These are phyloP conservation scores for Hypoxylon fragiforme DNA, from an alignment of 495 filamentous ascomycete genomes.

Conservation along the genomic window DNA sequence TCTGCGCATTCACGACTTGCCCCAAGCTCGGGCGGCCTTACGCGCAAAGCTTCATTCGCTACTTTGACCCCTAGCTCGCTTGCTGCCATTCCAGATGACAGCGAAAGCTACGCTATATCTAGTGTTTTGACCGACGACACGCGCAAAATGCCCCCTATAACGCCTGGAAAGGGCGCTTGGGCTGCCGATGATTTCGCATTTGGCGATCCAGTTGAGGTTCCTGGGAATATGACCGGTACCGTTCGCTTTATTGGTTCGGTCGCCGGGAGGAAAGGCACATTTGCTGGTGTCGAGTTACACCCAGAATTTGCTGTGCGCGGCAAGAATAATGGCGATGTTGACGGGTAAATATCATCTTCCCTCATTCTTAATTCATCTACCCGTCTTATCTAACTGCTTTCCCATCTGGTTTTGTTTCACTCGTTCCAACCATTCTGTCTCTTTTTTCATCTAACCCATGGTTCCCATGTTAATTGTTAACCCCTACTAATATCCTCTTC, in stretches of 20 bases:
- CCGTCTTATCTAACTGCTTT: constrained; percentile 24
- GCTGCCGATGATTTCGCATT: constrained; percentile 59
- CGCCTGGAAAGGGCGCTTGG: constrained; percentile 36
- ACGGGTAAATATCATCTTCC: constrained; percentile 65
- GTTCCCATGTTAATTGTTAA: too few relatives aligned
- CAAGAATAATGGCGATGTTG: constrained; percentile 96
- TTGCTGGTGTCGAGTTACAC: constrained; percentile 93
- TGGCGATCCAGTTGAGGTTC: constrained; percentile 91
- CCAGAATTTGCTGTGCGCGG: constrained; percentile 77
- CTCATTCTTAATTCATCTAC: constrained; percentile 18
- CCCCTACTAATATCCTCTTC: too few relatives aligned
- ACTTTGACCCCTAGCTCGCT: constrained; percentile 64
- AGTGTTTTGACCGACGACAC: constrained; percentile 51
- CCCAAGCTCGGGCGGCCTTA: constrained; percentile 49
- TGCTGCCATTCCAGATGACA: constrained; percentile 63
- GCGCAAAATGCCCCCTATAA: constrained; percentile 45
- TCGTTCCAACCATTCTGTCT: constrained; percentile 8
- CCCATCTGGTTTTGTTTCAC: constrained; percentile 1
- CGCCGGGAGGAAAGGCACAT: constrained; percentile 84
- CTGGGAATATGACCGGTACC: constrained; percentile 88
- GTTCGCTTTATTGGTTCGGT: constrained; percentile 89
- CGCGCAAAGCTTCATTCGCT: constrained; percentile 68
- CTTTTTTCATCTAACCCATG: constrained; percentile 24
- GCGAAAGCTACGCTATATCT: constrained; percentile 59
- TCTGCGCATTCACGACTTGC: constrained; percentile 47